Evolutionary conservation across 2,329 filamentous ascomycete genomes (phyloP).

Genomic region (Thielaviopsis musarum): DNA sequence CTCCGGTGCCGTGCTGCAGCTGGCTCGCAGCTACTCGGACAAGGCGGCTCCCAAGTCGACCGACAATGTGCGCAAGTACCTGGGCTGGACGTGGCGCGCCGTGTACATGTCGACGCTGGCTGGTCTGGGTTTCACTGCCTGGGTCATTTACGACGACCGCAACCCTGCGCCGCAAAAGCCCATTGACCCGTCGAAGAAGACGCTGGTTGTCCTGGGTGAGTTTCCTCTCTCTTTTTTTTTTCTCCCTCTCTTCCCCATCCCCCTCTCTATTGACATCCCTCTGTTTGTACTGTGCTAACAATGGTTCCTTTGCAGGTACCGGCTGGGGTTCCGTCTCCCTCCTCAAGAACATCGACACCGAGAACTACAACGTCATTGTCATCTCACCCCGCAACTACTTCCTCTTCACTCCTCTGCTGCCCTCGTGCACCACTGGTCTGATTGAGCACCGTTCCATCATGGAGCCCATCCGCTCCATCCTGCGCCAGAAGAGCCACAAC

Average conservation of each 20-base stretch:
- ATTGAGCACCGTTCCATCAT: constrained; percentile 99
- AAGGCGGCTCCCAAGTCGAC: constrained; percentile 28
- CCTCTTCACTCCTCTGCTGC: constrained; percentile 93
- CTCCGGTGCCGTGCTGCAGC: constrained; percentile 14
- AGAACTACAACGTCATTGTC: constrained; percentile 97
- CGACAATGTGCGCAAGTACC: constrained; percentile 45
- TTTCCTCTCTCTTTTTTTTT: neutral
- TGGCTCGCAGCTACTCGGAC: constrained; percentile 28
- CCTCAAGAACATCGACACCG: constrained; percentile 94
- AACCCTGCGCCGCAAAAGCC: constrained; percentile 64
- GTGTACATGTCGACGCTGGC: constrained; percentile 61
- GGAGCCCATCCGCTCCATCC: constrained; percentile 93
- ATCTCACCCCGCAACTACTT: constrained; percentile 99
- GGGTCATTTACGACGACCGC: constrained; percentile 67
- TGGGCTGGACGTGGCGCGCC: constrained; percentile 71
- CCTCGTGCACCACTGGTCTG: constrained; percentile 90
- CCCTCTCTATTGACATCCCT: too few species aligned
- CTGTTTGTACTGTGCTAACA: neutral
- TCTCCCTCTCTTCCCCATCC: neutral
- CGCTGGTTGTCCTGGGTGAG: constrained; percentile 81
- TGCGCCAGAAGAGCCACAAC: constrained; percentile 81
- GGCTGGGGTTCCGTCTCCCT: constrained; percentile 93
- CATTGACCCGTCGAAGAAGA: constrained; percentile 86
- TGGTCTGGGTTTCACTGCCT: constrained; percentile 54
- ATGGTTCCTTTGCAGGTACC: constrained; percentile 43